These are phyloP conservation scores for Gastrolobium bilobum DNA, from an alignment of 306 rosid species.

Conservation along the genomic window DNA sequence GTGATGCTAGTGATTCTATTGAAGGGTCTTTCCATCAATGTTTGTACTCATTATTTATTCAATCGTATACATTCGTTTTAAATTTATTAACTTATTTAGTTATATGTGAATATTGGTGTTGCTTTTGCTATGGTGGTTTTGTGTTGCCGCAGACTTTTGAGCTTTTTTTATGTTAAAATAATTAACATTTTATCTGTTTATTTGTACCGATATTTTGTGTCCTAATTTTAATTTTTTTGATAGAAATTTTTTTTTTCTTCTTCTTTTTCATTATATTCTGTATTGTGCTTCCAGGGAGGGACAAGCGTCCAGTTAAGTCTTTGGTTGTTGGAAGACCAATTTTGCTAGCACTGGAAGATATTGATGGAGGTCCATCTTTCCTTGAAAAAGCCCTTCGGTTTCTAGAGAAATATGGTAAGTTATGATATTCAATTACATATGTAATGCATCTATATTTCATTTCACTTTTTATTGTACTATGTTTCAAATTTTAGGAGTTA, in stretches of 20 bases:
- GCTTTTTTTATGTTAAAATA: background rate
- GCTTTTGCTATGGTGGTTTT: slow-evolving; percentile 3
- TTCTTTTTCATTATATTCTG: slow-evolving; percentile 34
- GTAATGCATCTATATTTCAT: slow-evolving; percentile 28
- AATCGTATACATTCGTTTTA: slow-evolving; percentile 38
- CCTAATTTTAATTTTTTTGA: background rate
- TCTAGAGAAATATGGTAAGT: slow-evolving; percentile 90
- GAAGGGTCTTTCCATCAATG: slow-evolving; percentile 98
- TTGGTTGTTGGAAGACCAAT: slow-evolving; percentile 99
- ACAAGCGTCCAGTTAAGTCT: slow-evolving; percentile 92
- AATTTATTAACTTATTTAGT: slow-evolving; percentile 38
- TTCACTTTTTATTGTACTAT: slow-evolving; percentile 11
- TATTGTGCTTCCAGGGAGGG: slow-evolving; percentile 76
- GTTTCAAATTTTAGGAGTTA: background rate
- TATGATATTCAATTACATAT: slow-evolving; percentile 22
- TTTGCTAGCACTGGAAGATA: slow-evolving; percentile 96
- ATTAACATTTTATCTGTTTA: slow-evolving; percentile 16
- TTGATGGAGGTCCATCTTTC: slow-evolving; percentile 99
- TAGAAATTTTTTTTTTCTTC: background rate
- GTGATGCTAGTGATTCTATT: slow-evolving; percentile 80
- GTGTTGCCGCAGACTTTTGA: slow-evolving; percentile 12
- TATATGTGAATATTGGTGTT: slow-evolving; percentile 6
- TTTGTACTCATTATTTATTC: slow-evolving; percentile 53
- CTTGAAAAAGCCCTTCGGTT: slow-evolving; percentile 96
- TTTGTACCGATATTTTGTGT: slow-evolving; percentile 13